phyloP scores from a whole-genome alignment of 2,329 filamentous ascomycete species.

The Chaetomiaceae sp. region DNA sequence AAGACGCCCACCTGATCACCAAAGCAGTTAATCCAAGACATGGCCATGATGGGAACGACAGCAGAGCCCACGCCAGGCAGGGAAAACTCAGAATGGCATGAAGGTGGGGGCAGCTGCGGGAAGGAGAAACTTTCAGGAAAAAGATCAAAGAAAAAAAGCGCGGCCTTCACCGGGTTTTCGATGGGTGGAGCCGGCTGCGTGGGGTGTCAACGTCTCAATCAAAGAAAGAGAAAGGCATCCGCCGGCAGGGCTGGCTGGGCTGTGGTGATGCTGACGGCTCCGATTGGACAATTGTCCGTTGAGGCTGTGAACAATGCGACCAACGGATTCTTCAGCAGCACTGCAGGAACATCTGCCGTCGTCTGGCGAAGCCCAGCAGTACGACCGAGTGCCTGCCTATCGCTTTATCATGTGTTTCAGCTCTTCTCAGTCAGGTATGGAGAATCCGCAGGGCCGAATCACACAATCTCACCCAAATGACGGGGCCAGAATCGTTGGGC shows the following conservation, averaged over 20 bases:
- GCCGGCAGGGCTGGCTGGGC: no score
- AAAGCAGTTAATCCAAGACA: no score
- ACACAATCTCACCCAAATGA: no score
- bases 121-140: conserved; percentile 26
- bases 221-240: not conserved
- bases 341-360: not conserved
- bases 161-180: not conserved
- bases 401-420: not conserved
- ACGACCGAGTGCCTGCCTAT: not conserved
- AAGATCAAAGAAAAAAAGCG: not conserved
- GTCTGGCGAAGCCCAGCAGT: not conserved
- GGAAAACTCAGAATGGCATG: not conserved
- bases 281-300: conserved; percentile 3
- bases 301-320: not conserved
- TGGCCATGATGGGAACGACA: no score
- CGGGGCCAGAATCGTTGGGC: not conserved
- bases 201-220: not conserved
- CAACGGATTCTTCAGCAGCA: not conserved
- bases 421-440: no score
- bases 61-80: no score
- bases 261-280: conserved; percentile 1
- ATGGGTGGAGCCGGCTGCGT: not conserved
- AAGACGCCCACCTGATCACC: no score
- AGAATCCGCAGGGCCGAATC: not conserved
- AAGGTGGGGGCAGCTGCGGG: conserved; percentile 2